Percentiles rank a stretch among this genome's conserved stretches.
These are phyloP conservation scores for Pulveroboletus sp. DNA, from an alignment of 768 basidiomycete species.

Conservation along the genomic window DNA sequence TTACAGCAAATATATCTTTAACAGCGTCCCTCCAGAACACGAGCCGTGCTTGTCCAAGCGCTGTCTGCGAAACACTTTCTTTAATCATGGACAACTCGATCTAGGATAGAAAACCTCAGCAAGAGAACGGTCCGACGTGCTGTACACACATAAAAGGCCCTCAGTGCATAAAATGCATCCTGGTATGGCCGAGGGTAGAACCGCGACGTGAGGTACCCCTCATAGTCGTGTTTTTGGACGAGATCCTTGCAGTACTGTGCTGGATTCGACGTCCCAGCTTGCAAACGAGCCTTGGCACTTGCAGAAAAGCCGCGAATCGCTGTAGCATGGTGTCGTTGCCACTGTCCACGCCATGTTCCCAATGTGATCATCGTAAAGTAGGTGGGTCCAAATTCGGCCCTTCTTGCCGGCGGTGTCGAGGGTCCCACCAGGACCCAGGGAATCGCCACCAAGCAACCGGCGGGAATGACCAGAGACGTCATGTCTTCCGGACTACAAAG, in stretches of 20 bases:
- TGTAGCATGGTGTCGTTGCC: conserved; percentile 6
- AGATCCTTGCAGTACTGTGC: conserved; percentile 65
- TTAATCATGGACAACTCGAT: conserved; percentile 76
- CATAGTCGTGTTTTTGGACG: conserved; percentile 80
- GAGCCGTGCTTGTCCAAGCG: conserved; percentile 80
- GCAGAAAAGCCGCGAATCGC: conserved; percentile 13
- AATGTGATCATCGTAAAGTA: conserved; percentile 19
- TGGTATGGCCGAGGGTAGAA: conserved; percentile 68
- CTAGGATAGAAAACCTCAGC: conserved; percentile 35
- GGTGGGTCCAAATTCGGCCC: conserved; percentile 2
- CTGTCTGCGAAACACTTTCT: conserved; percentile 69
- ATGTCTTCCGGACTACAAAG: conserved; percentile 52
- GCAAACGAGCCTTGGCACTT: conserved; percentile 3
- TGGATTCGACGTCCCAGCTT: conserved; percentile 37
- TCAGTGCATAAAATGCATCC: conserved; percentile 71
- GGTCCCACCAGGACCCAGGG: conserved; percentile 8
- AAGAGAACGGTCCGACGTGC: neutral
- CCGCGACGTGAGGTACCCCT: conserved; percentile 67
- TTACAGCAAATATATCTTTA: conserved; percentile 62
- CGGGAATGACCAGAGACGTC: neutral
- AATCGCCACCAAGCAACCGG: neutral
- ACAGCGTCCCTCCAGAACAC: conserved; percentile 87
- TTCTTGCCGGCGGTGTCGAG: conserved; percentile 21
- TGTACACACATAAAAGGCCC: conserved; percentile 76
- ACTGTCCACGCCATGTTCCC: conserved; percentile 10